Conservation (phyloP, 257 asterid genomes). For the Solanum chilense region DNA sequence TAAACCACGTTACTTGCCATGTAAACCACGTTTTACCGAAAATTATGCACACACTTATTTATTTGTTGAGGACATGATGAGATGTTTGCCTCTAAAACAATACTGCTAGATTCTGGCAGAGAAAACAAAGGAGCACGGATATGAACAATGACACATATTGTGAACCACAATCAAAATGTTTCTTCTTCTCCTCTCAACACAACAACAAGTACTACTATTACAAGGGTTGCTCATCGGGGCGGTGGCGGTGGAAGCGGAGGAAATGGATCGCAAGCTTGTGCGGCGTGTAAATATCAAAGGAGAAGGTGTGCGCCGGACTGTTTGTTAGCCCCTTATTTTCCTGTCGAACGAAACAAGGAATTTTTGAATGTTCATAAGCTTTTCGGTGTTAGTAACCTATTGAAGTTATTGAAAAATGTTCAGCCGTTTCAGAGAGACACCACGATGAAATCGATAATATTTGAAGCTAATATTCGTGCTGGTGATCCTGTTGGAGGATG, state of each 20-base stretch:
- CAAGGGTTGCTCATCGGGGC: neutral
- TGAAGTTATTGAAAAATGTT: neutral
- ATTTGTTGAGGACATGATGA: neutral
- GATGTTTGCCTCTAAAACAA: neutral
- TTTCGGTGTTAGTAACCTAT: constrained; percentile 26
- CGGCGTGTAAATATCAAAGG: constrained; percentile 50
- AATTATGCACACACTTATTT: neutral
- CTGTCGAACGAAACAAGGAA: constrained; percentile 15
- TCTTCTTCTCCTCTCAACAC: neutral
- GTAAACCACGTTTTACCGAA: neutral
- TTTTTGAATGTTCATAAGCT: constrained; percentile 27
- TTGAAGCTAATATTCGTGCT: constrained; percentile 22
- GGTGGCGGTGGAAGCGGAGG: neutral
- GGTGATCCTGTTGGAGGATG: constrained; percentile 37
- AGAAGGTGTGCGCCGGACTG: constrained; percentile 20
- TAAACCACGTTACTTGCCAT: neutral
- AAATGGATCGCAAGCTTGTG: constrained; percentile 25
- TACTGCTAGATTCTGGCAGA: neutral
- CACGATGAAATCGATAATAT: constrained; percentile 8
- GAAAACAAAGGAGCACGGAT: neutral
- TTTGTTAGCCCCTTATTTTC: constrained; percentile 33
- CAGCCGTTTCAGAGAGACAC: neutral
- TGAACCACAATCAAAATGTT: neutral
- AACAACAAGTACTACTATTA: neutral
- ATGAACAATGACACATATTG: neutral